Conservation (phyloP, 257 asterid genomes). For the Solanum medicagineum region DNA sequence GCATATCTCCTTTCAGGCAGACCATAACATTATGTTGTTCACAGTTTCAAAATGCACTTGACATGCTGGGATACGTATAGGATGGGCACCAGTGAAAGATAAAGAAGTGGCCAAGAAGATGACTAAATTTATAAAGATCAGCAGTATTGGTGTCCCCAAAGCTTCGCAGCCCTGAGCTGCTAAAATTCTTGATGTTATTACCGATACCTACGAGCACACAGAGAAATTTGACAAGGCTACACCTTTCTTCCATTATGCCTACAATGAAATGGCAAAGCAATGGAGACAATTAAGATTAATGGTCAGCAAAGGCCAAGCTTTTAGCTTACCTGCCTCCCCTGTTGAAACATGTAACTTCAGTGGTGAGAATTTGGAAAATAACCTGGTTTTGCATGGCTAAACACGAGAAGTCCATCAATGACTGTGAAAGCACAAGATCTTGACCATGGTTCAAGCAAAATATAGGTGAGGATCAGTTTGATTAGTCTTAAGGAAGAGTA, state of each 20-base stretch:
- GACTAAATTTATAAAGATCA: slow-evolving; percentile 64
- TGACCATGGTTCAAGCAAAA: slow-evolving; percentile 44
- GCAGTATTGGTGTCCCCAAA: slow-evolving; percentile 78
- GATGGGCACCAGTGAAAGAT: slow-evolving; percentile 89
- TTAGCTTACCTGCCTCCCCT: slow-evolving; percentile 54
- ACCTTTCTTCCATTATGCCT: slow-evolving; percentile 50
- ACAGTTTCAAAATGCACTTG: slow-evolving; percentile 90
- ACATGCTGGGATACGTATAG: slow-evolving; percentile 82
- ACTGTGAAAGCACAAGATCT: slow-evolving; percentile 71
- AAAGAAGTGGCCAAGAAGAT: slow-evolving; percentile 56
- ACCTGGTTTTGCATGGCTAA: slow-evolving; percentile 89
- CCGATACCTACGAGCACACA: slow-evolving; percentile 38
- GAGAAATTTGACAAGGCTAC: slow-evolving; percentile 13
- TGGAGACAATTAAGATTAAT: slow-evolving; percentile 64
- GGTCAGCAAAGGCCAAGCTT: slow-evolving; percentile 31
- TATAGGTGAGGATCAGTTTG: slow-evolving; percentile 56
- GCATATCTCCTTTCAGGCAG: slow-evolving; percentile 41
- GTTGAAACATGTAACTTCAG: slow-evolving; percentile 40
- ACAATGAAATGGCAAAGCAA: slow-evolving; percentile 38
- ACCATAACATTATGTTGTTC: slow-evolving; percentile 80
- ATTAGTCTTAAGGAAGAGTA: slow-evolving; percentile 49
- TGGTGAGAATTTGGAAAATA: slow-evolving; percentile 43
- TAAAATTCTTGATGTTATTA: slow-evolving; percentile 46
- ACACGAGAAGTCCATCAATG: slow-evolving; percentile 48
- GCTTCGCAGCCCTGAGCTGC: slow-evolving; percentile 88